Conservation (phyloP, 2,329 filamentous ascomycete species). For the Monilinia fructigena region DNA sequence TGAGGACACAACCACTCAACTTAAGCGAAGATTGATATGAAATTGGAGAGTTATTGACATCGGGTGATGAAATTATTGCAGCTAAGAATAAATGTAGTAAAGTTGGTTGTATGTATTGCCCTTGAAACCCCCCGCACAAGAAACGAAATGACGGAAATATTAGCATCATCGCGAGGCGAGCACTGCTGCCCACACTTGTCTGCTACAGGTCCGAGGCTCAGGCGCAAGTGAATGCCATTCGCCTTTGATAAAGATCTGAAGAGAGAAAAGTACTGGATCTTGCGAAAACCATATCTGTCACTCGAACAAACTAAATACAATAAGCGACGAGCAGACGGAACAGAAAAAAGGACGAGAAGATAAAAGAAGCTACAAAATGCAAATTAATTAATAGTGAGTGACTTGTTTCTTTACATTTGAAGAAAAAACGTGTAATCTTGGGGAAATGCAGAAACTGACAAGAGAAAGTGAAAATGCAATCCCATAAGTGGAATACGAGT, state of each 20-base stretch:
- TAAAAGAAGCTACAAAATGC: background rate
- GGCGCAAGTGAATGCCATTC: background rate
- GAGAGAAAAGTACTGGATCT: background rate
- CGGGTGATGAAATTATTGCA: background rate
- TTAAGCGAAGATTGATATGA: background rate
- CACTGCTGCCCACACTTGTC: conserved; percentile 6
- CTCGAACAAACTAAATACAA: background rate
- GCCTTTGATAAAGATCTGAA: background rate
- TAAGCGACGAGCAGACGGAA: background rate
- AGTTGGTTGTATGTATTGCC: background rate
- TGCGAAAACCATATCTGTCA: background rate
- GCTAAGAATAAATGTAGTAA: background rate
- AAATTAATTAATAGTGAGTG: conserved; percentile 4
- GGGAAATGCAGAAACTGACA: background rate
- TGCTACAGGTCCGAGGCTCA: background rate
- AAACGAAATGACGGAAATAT: background rate
- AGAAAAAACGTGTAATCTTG: background rate
- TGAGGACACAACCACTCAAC: background rate
- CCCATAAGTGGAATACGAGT: background rate
- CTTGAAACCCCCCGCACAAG: too few relatives aligned
- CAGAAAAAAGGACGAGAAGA: background rate
- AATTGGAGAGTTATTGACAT: background rate
- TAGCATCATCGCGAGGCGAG: conserved; percentile 1
- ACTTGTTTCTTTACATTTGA: background rate
- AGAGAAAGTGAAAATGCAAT: conserved; percentile 9